Evolutionary conservation across 441 rosid species (phyloP), one percentile per base, ranked within the genome.

Genomic region (Raphanus hybrid): DNA sequence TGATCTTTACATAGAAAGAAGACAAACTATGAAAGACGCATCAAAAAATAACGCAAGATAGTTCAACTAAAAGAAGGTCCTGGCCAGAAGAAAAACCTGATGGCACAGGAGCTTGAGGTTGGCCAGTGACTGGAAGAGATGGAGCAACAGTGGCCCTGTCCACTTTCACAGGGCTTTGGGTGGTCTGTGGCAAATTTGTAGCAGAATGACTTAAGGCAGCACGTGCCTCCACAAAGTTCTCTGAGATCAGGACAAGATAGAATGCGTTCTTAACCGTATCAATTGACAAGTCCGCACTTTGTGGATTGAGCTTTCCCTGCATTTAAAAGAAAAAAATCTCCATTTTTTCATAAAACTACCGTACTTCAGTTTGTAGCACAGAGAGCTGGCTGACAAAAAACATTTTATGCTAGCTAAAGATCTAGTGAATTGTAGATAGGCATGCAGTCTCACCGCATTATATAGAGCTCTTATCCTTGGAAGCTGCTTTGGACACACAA

Each of bases 401-500:
- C 65, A 69, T 65, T 8, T 66, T 63, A 18, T 62, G 23, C 8
- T n/a, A 69, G 58, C 29, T 64, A 65, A 34, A 20, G 26, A 63
- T 70, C 58, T 15, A 74, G 58, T 26, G 62, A 70, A 48, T 14
- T n/a, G 57, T 11, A 74, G 35, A 70, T 15, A 60, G 58, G 29
- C 15, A 70, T 1, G 43, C 70, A 76, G 84, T 80, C 97, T 88
- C 85, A 93, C 99, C 75, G 91, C 94, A 88, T 78, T 92, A 84
- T 84, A 96, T 78, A 96, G 89, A 58, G 93, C 85, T 80, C 80
- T 87, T 69, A 95, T 91, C 85, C 90, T 92, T 32, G 95, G 85
- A 82, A 95, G 99, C 88, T 87, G 93, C 86, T 91, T 92, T 70
- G 98, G 98, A 78, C 99, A 90, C 69, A 95, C 86, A 76, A 91